Conservation (phyloP, 306 rosid genomes). For the Gleditsia sinensis region DNA sequence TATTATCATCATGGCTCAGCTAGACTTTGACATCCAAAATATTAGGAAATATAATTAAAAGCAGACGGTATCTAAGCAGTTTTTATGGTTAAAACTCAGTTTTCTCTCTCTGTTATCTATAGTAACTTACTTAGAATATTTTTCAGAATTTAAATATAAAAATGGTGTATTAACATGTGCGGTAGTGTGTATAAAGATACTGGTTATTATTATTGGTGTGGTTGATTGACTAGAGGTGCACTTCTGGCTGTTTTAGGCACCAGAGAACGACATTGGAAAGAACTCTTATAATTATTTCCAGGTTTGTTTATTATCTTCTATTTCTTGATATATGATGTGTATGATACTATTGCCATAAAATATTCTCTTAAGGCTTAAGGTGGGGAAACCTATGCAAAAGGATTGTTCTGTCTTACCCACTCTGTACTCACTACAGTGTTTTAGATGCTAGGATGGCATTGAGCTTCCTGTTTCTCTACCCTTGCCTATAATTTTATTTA, state of each 20-base stretch:
- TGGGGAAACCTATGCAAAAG: constrained; percentile 12
- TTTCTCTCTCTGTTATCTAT: background rate
- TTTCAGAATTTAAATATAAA: too few relatives aligned
- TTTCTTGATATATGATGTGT: constrained; percentile 12
- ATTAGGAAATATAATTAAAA: background rate
- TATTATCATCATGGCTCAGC: background rate
- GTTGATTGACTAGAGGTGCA: constrained; percentile 37
- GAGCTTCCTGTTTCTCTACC: constrained; percentile 17
- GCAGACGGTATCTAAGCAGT: background rate
- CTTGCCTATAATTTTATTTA: background rate
- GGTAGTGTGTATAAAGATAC: background rate
- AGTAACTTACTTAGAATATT: background rate
- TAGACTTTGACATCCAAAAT: background rate
- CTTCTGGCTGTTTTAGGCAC: constrained; percentile 55
- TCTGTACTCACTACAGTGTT: background rate
- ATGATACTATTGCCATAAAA: background rate
- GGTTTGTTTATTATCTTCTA: constrained; percentile 53
- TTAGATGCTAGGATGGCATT: background rate
- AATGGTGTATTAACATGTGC: background rate
- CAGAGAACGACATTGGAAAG: constrained; percentile 96
- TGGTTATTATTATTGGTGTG: background rate
- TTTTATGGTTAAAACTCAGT: background rate
- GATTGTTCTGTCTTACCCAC: background rate
- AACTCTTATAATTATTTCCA: constrained; percentile 88
- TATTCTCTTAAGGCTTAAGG: background rate